Conservation (phyloP, 2,329 filamentous ascomycete genomes). For the Tolypocladium sp. region DNA sequence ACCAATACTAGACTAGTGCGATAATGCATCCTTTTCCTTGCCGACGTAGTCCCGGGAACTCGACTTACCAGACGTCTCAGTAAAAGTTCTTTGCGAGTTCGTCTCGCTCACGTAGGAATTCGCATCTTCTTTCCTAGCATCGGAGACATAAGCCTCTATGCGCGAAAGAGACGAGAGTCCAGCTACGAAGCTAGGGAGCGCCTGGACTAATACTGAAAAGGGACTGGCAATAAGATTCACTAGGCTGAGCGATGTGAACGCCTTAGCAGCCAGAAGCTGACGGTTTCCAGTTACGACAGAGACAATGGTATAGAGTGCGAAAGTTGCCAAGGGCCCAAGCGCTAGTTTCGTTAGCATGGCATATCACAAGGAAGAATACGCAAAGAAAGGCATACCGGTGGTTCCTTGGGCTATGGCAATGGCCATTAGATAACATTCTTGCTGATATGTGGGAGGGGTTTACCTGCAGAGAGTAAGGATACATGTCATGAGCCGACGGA, state of each 20-base stretch:
- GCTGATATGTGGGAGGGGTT: not conserved
- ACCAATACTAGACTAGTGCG: not conserved
- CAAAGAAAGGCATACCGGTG: not conserved
- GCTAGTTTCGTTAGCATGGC: not conserved
- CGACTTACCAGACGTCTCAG: not conserved
- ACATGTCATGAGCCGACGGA: not conserved
- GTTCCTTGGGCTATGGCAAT: not conserved
- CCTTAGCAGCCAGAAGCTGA: not conserved
- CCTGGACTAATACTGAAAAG: not conserved
- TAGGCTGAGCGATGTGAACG: not conserved
- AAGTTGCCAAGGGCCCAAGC: not conserved
- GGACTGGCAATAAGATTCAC: not conserved
- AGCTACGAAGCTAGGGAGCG: not conserved
- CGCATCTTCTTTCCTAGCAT: not conserved
- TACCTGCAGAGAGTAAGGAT: not conserved
- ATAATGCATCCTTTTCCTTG: not conserved
- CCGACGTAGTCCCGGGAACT: not conserved
- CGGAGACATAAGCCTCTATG: not conserved
- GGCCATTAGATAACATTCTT: too few relatives aligned
- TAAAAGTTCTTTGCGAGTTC: not conserved
- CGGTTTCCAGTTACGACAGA: not conserved
- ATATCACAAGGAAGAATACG: not conserved
- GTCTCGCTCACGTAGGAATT: not conserved
- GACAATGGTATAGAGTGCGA: not conserved
- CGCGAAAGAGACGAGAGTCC: not conserved